Base-by-base conservation (phyloP, 2,329 filamentous ascomycete species). In the Cercospora brassicicola region DNA sequence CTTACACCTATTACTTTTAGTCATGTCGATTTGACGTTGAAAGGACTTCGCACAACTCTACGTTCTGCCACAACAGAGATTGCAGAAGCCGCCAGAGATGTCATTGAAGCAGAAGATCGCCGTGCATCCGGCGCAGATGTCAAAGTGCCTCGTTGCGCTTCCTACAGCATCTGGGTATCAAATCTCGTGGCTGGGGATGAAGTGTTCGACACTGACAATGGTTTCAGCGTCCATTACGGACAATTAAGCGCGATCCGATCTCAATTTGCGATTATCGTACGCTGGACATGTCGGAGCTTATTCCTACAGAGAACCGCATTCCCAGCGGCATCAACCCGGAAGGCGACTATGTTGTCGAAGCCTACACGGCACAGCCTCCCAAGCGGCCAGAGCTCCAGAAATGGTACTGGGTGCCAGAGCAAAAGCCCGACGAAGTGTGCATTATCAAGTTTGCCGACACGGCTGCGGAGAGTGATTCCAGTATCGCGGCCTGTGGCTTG, bases 391-490 rank as follows among this genome's bases (percentile, higher is more conserved):
- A 68, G 18, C 45, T 56, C 10, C 63, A 68, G 30, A 69, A 64
- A n/a, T 72, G 69, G 69, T 72, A 72, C 20, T 71, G 62, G 61
- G 53, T 71, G 42, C 67, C 71, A 11, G 67, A 72, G 56, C 69
- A 71, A 62, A 67, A 67, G 39, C 65, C 67, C 13, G 59, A 69
- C 42, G 69, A 72, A 51, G 69, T 72, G 5, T 62, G 60, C 10
- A 67, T 72, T 7, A 67, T 72, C 53, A 72, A 72, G 30, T 72
- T 72, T 36, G 62, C 67, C 7, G 69, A 72, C 33, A 67, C 69
- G 5, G 67, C 63, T 23, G 57, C 65, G 7, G 67, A 64, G 1
- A 57, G 63, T 4, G 64, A 69, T 30, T 30, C 57, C 5, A 65
- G 36, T 31, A 62, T 71, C 30, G 67, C 69, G 4, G 67, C 57